These are phyloP conservation scores for Fomitopsis pulvina DNA, from an alignment of 768 basidiomycete genomes.

Conservation along the genomic window DNA sequence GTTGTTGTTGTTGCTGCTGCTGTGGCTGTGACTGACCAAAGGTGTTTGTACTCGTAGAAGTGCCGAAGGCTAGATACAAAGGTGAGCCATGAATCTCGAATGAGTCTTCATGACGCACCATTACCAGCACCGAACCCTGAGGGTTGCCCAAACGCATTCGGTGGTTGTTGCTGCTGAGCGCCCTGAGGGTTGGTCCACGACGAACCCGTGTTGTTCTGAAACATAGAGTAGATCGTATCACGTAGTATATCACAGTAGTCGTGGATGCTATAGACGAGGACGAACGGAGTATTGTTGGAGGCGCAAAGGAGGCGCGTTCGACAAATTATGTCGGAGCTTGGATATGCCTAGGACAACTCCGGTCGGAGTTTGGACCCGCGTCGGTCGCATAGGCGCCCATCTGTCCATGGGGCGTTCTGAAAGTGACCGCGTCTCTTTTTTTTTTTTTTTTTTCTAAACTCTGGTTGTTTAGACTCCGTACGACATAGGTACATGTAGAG, in stretches of 20 bases:
- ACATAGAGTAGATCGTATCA: slow-evolving; percentile 39
- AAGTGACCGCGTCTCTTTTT: background rate
- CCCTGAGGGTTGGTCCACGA: slow-evolving; percentile 66
- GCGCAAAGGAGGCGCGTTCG: no score
- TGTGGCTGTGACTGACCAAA: slow-evolving; percentile 47
- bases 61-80: slow-evolving; percentile 22
- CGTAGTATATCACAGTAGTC: slow-evolving; percentile 11
- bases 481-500: no score
- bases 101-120: slow-evolving; percentile 37
- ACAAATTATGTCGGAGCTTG: slow-evolving; percentile 11
- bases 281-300: background rate
- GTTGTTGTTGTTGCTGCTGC: slow-evolving; percentile 34
- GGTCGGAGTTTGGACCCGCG: background rate
- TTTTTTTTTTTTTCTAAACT: background rate
- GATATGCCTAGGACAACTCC: background rate
- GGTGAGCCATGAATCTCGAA: slow-evolving; percentile 13
- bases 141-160: slow-evolving; percentile 65
- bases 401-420: background rate
- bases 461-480: no score
- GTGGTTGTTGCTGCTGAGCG: slow-evolving; percentile 52
- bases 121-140: slow-evolving; percentile 58
- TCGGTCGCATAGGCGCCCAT: background rate
- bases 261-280: slow-evolving; percentile 3
- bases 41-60: slow-evolving; percentile 29
- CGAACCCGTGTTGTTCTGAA: slow-evolving; percentile 49